Evolutionary conservation across 2,329 filamentous ascomycete genomes (phyloP).

Genomic region (Hypoxylon sp.): DNA sequence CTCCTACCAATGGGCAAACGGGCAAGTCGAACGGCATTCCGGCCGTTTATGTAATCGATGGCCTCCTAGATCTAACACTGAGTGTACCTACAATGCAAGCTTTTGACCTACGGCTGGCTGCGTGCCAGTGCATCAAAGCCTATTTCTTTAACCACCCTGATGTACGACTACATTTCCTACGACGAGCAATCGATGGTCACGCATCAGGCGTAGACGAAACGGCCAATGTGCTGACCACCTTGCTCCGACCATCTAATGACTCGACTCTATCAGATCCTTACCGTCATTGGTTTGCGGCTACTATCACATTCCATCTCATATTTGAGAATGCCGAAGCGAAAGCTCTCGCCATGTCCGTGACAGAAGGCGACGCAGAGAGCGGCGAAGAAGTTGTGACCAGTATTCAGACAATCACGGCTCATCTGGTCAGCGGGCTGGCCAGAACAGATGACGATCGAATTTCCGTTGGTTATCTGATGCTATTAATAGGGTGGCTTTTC

Average conservation of each 20-base stretch:
- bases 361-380: slow-evolving; percentile 87
- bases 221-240: slow-evolving; percentile 87
- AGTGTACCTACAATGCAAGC: slow-evolving; percentile 74
- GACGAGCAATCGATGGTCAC: slow-evolving; percentile 90
- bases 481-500: slow-evolving; percentile 90
- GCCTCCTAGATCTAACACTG: slow-evolving; percentile 84
- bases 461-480: slow-evolving; percentile 87
- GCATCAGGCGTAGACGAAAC: slow-evolving; percentile 81
- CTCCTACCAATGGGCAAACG: slow-evolving; percentile 56
- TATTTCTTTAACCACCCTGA: slow-evolving; percentile 87
- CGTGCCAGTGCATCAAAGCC: slow-evolving; percentile 90
- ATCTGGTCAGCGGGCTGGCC: slow-evolving; percentile 84
- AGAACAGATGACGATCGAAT: slow-evolving; percentile 83
- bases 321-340: slow-evolving; percentile 86
- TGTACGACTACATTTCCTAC: slow-evolving; percentile 87
- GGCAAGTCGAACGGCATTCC: slow-evolving; percentile 64
- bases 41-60: slow-evolving; percentile 92
- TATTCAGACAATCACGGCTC: slow-evolving; percentile 88
- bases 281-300: slow-evolving; percentile 88
- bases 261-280: slow-evolving; percentile 82
- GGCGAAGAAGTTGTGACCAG: slow-evolving; percentile 97
- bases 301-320: slow-evolving; percentile 87
- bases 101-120: slow-evolving; percentile 85
- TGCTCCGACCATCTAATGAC: slow-evolving; percentile 76
- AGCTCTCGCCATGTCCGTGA: slow-evolving; percentile 81